Percentiles rank a stretch among this genome's conserved stretches.
Conservation (phyloP, 495 filamentous ascomycete species). For the Rostrohypoxylon terebratum region DNA sequence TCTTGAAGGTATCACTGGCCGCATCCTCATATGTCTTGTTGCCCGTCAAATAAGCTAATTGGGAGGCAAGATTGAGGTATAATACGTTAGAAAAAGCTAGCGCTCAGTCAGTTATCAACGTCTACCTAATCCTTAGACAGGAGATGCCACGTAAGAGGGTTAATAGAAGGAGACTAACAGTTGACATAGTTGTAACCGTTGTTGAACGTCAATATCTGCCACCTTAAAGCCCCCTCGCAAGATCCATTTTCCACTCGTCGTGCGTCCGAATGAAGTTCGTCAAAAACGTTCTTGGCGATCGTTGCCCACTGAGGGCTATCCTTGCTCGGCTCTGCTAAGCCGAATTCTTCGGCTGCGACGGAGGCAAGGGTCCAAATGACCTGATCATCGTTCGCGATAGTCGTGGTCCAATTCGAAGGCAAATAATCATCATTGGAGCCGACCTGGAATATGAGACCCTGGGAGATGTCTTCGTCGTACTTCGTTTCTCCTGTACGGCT, state of each 20-base stretch:
- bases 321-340: slow-evolving; percentile 66
- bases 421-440: slow-evolving; percentile 70
- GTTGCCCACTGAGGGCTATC: slow-evolving; percentile 71
- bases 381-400: slow-evolving; percentile 82
- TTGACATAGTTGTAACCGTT: slow-evolving; percentile 85
- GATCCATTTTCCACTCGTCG: slow-evolving; percentile 71
- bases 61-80: slow-evolving; percentile 78
- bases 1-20: slow-evolving; percentile 73
- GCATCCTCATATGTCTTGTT: slow-evolving; percentile 77
- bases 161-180: slow-evolving; percentile 47
- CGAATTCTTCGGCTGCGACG: slow-evolving; percentile 74
- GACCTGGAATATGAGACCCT: slow-evolving; percentile 69
- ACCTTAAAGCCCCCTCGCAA: slow-evolving; percentile 76
- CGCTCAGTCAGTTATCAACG: slow-evolving; percentile 17
- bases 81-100: slow-evolving; percentile 72
- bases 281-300: slow-evolving; percentile 79
- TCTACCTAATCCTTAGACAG: neutral
- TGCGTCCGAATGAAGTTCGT: slow-evolving; percentile 59
- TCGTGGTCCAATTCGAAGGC: slow-evolving; percentile 73
- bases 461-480: slow-evolving; percentile 69
- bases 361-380: slow-evolving; percentile 75
- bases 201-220: slow-evolving; percentile 80
- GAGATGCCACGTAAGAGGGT: neutral
- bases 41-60: slow-evolving; percentile 73
- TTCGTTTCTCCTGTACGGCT: slow-evolving; percentile 72